Base-by-base conservation (phyloP, 139 green algal genomes). In the Chlamydomonas incerta region DNA sequence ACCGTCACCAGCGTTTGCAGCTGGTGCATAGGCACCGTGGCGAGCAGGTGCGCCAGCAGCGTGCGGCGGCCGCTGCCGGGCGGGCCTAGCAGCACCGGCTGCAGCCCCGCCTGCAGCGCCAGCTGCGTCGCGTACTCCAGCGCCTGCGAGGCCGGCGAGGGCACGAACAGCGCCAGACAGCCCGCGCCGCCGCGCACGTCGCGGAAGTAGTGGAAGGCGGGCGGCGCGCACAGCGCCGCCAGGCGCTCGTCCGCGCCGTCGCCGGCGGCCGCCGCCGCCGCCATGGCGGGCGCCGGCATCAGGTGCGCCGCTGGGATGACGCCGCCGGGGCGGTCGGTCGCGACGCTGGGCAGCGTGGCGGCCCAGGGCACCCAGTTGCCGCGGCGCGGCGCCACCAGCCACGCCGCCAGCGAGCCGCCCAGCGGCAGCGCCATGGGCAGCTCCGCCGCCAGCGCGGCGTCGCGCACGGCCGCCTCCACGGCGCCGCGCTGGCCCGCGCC, bases 31-130 rank as follows among this genome's bases (percentile, higher is more conserved):
- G 46, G 66, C 66, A 75, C 79, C 34, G 57, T 85, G 26, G 88
- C 65, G 14, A 89, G 62, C 74, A 89, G 35, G 83, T 92, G 88
- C 35, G 67, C 62, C 74, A 89, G 31, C 73, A 92, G 60, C 23
- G 88, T 87, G 20, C 72, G 47, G 21, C 76, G 74, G 35, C 88
- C 88, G 37, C 71, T 82, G 70, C 88, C 88, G 9, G 29, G 11
- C 11, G 62, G 72, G 23, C 88, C 88, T 58, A 90, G 52, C 73
- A 92, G 20, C n/a, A 90, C 20, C 8, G 88, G 88, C 28, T 80
- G 57, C 50, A 71, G 35, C 23, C 88, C 84, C 15, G 84, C 88
- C 35, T 75, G 73, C 60, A 90, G 28, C 21, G 65, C 75, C 80
- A 88, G 74, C 41, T 70, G 46, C 35, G 50, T 34, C 46, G 81